phyloP scores from a whole-genome alignment of 148 eudicot species.

The Limonium bicolor region DNA sequence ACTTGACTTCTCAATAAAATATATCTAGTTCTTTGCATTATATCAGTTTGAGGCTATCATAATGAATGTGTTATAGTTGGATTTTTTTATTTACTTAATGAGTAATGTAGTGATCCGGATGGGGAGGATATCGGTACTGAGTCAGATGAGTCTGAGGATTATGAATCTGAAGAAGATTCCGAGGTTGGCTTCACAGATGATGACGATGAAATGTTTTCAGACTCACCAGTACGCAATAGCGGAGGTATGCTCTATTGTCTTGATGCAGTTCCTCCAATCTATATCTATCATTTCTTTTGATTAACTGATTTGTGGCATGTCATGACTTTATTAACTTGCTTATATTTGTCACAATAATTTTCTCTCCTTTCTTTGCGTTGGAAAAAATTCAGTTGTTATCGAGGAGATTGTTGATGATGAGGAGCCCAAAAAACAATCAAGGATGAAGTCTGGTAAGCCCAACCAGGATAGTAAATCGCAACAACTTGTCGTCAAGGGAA shows the following conservation, averaged over 20 bases:
- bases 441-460: slow-evolving; percentile 20
- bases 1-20: background rate
- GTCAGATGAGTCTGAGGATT: slow-evolving; percentile 27
- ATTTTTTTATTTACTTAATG: slow-evolving; percentile 32
- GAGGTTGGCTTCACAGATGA: slow-evolving; percentile 26
- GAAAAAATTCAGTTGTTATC: slow-evolving; percentile 44
- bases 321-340: background rate
- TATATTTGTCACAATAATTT: background rate
- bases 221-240: slow-evolving; percentile 38
- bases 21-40: background rate
- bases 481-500: slow-evolving; percentile 30
- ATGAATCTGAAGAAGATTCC: slow-evolving; percentile 34
- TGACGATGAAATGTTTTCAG: slow-evolving; percentile 28
- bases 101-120: slow-evolving; percentile 35
- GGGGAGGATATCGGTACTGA: slow-evolving; percentile 46
- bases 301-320: background rate
- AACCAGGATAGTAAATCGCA: slow-evolving; percentile 29
- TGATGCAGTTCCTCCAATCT: too few species aligned
- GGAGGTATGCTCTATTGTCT: slow-evolving; percentile 85
- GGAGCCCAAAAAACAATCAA: slow-evolving; percentile 32
- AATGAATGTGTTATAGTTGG: background rate
- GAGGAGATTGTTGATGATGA: slow-evolving; percentile 84
- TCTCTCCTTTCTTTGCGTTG: background rate
- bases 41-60: too few species aligned
- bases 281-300: too few species aligned